phyloP scores from a whole-genome alignment of 768 basidiomycete species.

The Serpula lacrymans region DNA sequence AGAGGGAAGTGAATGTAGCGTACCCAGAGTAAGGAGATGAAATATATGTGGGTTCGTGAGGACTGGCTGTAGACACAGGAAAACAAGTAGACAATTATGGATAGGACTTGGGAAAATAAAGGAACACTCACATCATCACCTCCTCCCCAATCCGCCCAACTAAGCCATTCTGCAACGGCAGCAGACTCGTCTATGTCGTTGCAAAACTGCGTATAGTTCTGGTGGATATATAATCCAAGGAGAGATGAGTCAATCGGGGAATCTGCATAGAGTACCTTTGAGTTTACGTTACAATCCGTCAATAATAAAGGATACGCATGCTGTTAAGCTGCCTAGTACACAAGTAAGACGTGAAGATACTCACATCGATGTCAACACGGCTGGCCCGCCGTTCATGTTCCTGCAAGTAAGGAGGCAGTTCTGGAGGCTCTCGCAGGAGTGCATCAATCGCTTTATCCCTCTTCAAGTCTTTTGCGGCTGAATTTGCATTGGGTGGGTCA shows the following conservation, averaged over 20 bases:
- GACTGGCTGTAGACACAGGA: constrained; percentile 47
- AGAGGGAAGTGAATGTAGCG: constrained; percentile 81
- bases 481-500: constrained; percentile 56
- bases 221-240: constrained; percentile 87
- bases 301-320: not conserved
- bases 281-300: constrained; percentile 1
- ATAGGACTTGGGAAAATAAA: not conserved
- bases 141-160: constrained; percentile 69
- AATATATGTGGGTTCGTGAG: constrained; percentile 82
- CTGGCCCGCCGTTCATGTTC: constrained; percentile 65
- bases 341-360: constrained; percentile 11
- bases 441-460: constrained; percentile 57
- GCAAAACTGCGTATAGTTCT: constrained; percentile 89
- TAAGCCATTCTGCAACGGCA: constrained; percentile 69
- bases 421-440: constrained; percentile 48
- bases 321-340: not conserved
- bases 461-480: constrained; percentile 59
- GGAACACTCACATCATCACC: constrained; percentile 52
- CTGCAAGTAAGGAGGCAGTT: constrained; percentile 56
- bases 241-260: constrained; percentile 90
- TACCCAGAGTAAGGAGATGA: constrained; percentile 75
- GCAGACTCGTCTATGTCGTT: constrained; percentile 71
- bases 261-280: constrained; percentile 70
- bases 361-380: constrained; percentile 74
- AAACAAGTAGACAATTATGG: too few species aligned